Base-by-base conservation (phyloP, 768 basidiomycete species). In the Antrodiella citrinella region DNA sequence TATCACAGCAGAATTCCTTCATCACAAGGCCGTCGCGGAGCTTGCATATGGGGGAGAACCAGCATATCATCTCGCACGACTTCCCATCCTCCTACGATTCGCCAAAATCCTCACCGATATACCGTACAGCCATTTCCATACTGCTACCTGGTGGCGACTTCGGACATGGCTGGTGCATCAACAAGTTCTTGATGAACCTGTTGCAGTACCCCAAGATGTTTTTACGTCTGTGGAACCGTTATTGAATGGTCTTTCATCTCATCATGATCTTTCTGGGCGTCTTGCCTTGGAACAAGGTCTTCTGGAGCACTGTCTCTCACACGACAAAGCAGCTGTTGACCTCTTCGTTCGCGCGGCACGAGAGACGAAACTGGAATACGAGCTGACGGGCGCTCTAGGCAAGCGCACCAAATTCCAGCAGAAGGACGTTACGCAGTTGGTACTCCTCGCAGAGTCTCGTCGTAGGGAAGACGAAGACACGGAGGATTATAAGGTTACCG, bases 381-480 rank as follows among this genome's bases (percentile, higher is more conserved):
- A 92, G 66, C 73, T 98, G 47, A 94, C 91, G 0, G 96, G 96
- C 5, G 90, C 92, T 9, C 72, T 94, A 47, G 96, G 96, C 38
- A 91, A 86, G 67, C 78, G 91, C 53, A 99, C 96, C 10, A 95
- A 91, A 65, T 99, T 88, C 66, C 96, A 99, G 66, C 73, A 86
- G 54, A 78, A 70, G 47, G 86, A 91, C 26, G 70, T 88, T 50
- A 87, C 85, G 48, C 96, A 99, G 67, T 82, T 99, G 45, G 88
- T 98, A 39, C 73, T 99, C 20, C 78, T 99, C 18, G 95, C 96
- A n/a, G 80, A 93, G 63, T 91, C 91, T 53, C 78, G 81, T 49
- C n/a, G 19, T 7, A 48, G 58, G 13, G 52, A 48, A 39, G 26
- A 53, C 11, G 30, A 35, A 15, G 54, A 50, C 20, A 25, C 45